These are phyloP conservation scores for Monilinia fructicola DNA, from an alignment of 2,329 filamentous ascomycete genomes.

Conservation along the genomic window DNA sequence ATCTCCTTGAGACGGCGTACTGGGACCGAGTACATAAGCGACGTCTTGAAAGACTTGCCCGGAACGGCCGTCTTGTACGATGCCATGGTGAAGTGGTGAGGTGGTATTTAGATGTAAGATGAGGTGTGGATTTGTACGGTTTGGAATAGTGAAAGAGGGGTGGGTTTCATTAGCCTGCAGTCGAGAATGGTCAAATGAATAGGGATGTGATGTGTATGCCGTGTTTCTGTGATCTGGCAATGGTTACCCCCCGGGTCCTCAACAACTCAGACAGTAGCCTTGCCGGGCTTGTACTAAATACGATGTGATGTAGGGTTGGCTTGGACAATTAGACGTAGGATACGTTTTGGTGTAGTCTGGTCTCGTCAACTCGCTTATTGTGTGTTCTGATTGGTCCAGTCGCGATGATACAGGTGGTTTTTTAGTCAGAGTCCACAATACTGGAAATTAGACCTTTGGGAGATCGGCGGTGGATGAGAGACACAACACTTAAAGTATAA, in stretches of 20 bases:
- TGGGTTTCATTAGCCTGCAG: constrained; percentile 4
- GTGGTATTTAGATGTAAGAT: neutral
- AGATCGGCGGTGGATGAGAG: constrained; percentile 7
- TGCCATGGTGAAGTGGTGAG: constrained; percentile 27
- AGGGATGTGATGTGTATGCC: constrained; percentile 2
- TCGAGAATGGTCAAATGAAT: neutral
- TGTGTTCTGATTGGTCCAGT: constrained; percentile 13
- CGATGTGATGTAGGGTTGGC: constrained; percentile 19
- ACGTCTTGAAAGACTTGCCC: constrained; percentile 32
- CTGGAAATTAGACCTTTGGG: constrained; percentile 13
- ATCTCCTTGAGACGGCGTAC: constrained; percentile 39
- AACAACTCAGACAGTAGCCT: neutral
- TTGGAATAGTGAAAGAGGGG: neutral
- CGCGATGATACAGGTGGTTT: neutral
- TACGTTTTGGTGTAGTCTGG: constrained; percentile 2
- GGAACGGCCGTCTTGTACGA: constrained; percentile 33
- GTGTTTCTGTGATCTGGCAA: constrained; percentile 10
- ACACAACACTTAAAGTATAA: neutral
- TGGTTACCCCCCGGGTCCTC: constrained; percentile 3
- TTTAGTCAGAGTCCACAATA: constrained; percentile 4
- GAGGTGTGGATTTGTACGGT: constrained; percentile 4
- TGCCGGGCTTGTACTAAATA: constrained; percentile 1
- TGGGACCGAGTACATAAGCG: constrained; percentile 39
- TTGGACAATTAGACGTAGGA: neutral
- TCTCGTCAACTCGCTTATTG: constrained; percentile 13